phyloP scores from a whole-genome alignment of 2,329 filamentous ascomycete species.

The Raffaelea ambrosiae region DNA sequence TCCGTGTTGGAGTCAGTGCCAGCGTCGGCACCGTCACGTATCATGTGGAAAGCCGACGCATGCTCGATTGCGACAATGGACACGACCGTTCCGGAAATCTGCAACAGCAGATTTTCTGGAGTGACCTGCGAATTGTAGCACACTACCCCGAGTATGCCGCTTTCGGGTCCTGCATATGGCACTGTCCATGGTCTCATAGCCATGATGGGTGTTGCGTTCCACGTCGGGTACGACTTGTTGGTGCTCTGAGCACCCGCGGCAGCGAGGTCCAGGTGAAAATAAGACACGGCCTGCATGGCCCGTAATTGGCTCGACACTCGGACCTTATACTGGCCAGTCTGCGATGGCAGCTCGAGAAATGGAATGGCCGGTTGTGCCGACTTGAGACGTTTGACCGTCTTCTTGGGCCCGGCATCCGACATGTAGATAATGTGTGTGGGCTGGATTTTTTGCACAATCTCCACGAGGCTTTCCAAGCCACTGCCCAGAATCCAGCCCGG shows the following conservation, averaged over 20 bases:
- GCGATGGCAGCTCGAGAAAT: constrained; percentile 50
- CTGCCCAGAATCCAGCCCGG: constrained; percentile 67
- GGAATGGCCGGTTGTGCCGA: constrained; percentile 29
- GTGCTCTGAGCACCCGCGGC: neutral
- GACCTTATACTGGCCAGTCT: constrained; percentile 34
- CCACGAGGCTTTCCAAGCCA: constrained; percentile 55
- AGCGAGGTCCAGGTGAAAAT: constrained; percentile 52
- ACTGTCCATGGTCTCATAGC: constrained; percentile 52
- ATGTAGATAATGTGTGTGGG: constrained; percentile 61
- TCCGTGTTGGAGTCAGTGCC: neutral
- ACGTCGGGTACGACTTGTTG: constrained; percentile 20
- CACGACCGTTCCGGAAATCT: constrained; percentile 63
- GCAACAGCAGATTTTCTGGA: constrained; percentile 47
- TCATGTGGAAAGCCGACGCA: constrained; percentile 33
- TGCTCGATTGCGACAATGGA: constrained; percentile 57
- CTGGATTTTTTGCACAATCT: constrained; percentile 43
- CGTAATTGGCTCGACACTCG: constrained; percentile 58
- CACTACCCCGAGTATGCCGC: constrained; percentile 56
- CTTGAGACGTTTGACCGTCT: constrained; percentile 46
- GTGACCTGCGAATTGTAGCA: constrained; percentile 59
- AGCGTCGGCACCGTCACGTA: constrained; percentile 10
- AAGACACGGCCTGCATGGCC: constrained; percentile 71
- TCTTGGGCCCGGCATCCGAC: constrained; percentile 51
- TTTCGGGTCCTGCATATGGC: constrained; percentile 39
- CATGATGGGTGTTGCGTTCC: constrained; percentile 48